These are phyloP conservation scores for Rhododendron williamsianum DNA, from an alignment of 148 eudicot genomes.

Conservation along the genomic window DNA sequence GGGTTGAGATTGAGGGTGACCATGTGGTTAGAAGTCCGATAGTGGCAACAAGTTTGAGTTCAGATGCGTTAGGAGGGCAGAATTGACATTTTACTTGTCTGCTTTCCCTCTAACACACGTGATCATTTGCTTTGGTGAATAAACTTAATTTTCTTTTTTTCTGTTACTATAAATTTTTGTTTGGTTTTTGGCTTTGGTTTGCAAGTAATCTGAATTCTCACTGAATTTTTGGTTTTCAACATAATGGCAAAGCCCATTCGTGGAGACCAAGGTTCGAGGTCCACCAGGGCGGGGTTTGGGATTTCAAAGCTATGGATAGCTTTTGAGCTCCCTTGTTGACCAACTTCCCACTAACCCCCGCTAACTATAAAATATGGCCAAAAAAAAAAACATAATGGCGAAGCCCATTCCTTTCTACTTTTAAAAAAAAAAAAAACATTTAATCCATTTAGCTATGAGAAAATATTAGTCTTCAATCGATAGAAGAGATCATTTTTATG, in stretches of 20 bases:
- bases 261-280: too few species aligned
- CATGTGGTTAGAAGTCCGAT: slow-evolving; percentile 53
- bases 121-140: not conserved
- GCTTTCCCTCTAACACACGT: not conserved
- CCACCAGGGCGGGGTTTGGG: too few species aligned
- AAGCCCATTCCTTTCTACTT: too few species aligned
- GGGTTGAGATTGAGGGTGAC: slow-evolving; percentile 29
- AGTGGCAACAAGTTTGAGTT: slow-evolving; percentile 23
- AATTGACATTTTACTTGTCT: not conserved
- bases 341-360: too few species aligned
- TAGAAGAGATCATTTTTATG: too few species aligned
- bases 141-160: not conserved
- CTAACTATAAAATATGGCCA: too few species aligned
- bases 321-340: too few species aligned
- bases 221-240: not conserved
- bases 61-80: not conserved
- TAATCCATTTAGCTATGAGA: too few species aligned
- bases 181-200: not conserved
- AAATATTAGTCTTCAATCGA: too few species aligned
- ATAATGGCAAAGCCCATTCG: not conserved
- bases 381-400: too few species aligned
- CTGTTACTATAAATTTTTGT: not conserved
- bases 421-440: too few species aligned
- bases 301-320: too few species aligned
- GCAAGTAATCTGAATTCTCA: not conserved